Conservation (phyloP, 257 asterid genomes). For the Mentha longifolia region DNA sequence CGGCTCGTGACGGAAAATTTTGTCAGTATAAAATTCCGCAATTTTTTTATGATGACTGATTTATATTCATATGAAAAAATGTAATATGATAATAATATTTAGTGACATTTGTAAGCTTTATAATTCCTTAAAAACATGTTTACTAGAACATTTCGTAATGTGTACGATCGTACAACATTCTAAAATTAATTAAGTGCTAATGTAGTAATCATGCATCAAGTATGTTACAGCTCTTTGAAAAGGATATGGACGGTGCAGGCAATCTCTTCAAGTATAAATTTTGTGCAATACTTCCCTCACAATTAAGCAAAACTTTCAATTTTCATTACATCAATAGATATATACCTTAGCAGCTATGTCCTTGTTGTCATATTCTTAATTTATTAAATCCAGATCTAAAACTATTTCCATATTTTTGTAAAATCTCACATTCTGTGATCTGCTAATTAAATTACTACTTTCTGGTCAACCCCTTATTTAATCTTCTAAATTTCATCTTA, state of each 20-base stretch:
- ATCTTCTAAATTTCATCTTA: neutral
- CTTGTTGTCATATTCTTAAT: constrained; percentile 40
- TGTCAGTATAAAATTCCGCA: too few species aligned
- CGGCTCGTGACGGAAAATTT: too few species aligned
- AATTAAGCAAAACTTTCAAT: constrained; percentile 13
- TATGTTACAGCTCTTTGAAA: constrained; percentile 31
- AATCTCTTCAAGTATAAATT: constrained; percentile 29
- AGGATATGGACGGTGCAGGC: constrained; percentile 57
- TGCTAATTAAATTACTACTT: constrained; percentile 17
- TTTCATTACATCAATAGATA: constrained; percentile 8
- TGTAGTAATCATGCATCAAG: constrained; percentile 16
- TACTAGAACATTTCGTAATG: too few species aligned
- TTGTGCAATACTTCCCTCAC: constrained; percentile 33
- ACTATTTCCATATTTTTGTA: too few species aligned
- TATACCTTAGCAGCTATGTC: constrained; percentile 37
- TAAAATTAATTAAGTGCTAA: neutral
- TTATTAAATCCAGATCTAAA: constrained; percentile 29
- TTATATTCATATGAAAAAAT: too few species aligned
- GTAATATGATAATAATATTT: too few species aligned
- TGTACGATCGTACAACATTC: too few species aligned
- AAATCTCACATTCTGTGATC: constrained; percentile 30
- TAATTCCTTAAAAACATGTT: too few species aligned
- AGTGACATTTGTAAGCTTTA: too few species aligned
- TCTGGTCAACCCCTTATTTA: constrained; percentile 42
- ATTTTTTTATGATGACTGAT: too few species aligned